Conservation (phyloP, 164 flowering plant species). For the Piper betle region DNA sequence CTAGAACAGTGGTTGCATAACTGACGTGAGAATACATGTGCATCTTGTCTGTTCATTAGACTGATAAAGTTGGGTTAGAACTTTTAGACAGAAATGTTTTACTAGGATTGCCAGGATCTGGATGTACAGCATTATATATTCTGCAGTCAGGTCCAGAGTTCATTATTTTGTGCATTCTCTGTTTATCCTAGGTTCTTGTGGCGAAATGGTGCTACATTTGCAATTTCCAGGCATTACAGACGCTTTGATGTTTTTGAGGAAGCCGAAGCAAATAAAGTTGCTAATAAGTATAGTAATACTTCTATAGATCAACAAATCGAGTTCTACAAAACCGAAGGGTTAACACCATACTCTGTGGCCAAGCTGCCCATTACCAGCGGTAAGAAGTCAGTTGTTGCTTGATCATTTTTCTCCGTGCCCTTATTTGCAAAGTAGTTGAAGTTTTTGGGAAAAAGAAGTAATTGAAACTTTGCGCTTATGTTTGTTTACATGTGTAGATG, state of each 20-base stretch:
- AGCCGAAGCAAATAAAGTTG: conserved; percentile 96
- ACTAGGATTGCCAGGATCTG: background rate
- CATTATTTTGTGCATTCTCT: background rate
- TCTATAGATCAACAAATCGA: conserved; percentile 81
- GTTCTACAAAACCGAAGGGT: conserved; percentile 73
- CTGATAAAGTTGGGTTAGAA: background rate
- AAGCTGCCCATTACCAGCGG: conserved; percentile 97
- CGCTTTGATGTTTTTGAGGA: conserved; percentile 92
- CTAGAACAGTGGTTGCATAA: too few species aligned
- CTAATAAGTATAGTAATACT: conserved; percentile 74
- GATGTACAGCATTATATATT: background rate
- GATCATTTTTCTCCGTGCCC: background rate
- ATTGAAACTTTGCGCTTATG: background rate
- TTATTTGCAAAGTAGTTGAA: conserved; percentile 4
- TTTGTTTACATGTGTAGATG: conserved; percentile 40
- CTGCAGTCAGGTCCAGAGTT: background rate
- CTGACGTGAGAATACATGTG: too few species aligned
- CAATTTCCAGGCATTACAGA: conserved; percentile 85
- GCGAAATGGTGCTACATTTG: conserved; percentile 77
- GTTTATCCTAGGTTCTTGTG: conserved; percentile 62
- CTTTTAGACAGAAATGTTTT: background rate
- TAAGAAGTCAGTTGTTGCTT: conserved; percentile 14
- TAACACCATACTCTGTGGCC: conserved; percentile 68
- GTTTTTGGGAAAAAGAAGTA: too few species aligned
- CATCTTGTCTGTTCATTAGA: too few species aligned